These are phyloP conservation scores for Echinochloa phyllopogon DNA, from an alignment of 176 grass and related monocot genomes.

Conservation along the genomic window DNA sequence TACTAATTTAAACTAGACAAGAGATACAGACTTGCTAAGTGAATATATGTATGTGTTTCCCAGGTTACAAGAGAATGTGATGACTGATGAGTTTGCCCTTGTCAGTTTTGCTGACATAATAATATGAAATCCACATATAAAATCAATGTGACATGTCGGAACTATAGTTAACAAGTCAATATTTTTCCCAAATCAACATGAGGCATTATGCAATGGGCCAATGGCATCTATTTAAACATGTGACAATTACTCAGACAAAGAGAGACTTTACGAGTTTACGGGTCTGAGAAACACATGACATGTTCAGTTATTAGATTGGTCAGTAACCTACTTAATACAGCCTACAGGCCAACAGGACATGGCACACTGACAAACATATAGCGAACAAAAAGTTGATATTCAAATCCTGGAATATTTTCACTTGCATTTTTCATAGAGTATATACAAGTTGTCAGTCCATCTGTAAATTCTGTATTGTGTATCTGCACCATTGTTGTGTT, in stretches of 20 bases:
- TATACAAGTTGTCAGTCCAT: background rate
- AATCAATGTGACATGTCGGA: conserved; percentile 7
- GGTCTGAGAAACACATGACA: background rate
- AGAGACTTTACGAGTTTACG: background rate
- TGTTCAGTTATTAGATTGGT: background rate
- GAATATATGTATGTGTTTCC: background rate
- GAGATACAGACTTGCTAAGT: background rate
- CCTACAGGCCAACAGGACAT: background rate
- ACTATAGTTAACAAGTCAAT: background rate
- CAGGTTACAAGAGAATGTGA: background rate
- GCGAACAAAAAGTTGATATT: background rate
- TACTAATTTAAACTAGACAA: conserved; percentile 1
- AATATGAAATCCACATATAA: conserved; percentile 4
- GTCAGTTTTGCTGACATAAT: background rate
- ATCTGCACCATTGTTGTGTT: background rate
- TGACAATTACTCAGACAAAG: conserved; percentile 16
- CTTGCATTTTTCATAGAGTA: conserved; percentile 10
- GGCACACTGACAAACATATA: background rate
- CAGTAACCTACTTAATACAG: background rate
- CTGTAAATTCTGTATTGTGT: background rate
- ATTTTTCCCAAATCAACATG: background rate
- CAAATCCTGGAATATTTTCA: background rate
- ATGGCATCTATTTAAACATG: conserved; percentile 10
- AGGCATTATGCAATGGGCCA: background rate
- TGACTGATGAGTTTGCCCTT: background rate